These are phyloP conservation scores for Tolypocladium ophioglossoides DNA, from an alignment of 2,329 filamentous ascomycete genomes.

Conservation along the genomic window DNA sequence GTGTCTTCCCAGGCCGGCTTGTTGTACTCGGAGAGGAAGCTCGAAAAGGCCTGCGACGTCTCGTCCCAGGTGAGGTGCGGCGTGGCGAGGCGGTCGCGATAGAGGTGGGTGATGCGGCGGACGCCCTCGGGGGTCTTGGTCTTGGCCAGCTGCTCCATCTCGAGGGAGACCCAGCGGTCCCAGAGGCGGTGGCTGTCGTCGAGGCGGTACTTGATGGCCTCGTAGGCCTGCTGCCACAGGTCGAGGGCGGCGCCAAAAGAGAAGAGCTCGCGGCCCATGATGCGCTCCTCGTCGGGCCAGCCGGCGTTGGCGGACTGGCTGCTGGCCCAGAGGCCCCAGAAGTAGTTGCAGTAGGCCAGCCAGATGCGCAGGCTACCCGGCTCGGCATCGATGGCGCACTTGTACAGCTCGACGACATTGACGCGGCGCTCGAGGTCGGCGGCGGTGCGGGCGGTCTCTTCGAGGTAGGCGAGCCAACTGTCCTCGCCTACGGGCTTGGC, in stretches of 20 bases:
- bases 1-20: conserved; percentile 60
- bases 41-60: conserved; percentile 65
- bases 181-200: conserved; percentile 70
- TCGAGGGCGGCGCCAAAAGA: conserved; percentile 54
- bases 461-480: conserved; percentile 66
- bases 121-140: conserved; percentile 45
- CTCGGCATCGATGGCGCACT: conserved; percentile 59
- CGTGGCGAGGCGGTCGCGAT: conserved; percentile 57
- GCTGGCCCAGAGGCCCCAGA: conserved; percentile 59
- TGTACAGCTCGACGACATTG: conserved; percentile 60
- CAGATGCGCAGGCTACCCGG: conserved; percentile 65
- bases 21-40: conserved; percentile 63
- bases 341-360: conserved; percentile 69
- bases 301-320: conserved; percentile 43
- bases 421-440: conserved; percentile 56
- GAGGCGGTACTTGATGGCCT: conserved; percentile 62
- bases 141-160: conserved; percentile 55
- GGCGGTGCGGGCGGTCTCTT: conserved; percentile 55
- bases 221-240: conserved; percentile 62
- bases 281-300: conserved; percentile 58
- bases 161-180: conserved; percentile 66
- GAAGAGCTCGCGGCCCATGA: conserved; percentile 61
- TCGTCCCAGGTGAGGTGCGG: conserved; percentile 67
- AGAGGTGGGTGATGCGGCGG: conserved; percentile 57
- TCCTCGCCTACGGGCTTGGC: conserved; percentile 60